Evolutionary conservation across 768 basidiomycete species (phyloP).

Genomic region (Podaxis pistillaris): DNA sequence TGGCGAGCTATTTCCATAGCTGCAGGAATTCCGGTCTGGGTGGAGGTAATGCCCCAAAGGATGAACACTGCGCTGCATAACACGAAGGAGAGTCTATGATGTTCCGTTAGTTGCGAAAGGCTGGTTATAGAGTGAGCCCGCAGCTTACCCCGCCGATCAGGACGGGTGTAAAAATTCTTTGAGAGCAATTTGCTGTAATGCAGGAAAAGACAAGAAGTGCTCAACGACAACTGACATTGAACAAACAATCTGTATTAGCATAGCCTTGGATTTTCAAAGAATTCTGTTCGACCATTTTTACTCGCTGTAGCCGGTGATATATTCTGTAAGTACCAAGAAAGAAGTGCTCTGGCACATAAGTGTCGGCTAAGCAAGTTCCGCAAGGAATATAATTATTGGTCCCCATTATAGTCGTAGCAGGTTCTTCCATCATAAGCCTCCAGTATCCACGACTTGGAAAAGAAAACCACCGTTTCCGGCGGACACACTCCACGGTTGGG

Average conservation of each 20-base stretch:
- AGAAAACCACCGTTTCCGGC: not conserved
- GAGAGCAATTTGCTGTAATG: not conserved
- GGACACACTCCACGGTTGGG: too few species aligned
- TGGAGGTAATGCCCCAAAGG: not conserved
- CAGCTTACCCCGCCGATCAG: conserved; percentile 7
- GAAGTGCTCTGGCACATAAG: too few species aligned
- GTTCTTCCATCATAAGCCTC: not conserved
- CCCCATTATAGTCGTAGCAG: too few species aligned
- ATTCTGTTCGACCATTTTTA: not conserved
- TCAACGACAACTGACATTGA: not conserved
- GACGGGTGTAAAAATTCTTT: not conserved
- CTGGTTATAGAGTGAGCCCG: not conserved
- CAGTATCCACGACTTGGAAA: not conserved
- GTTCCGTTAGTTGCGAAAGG: not conserved
- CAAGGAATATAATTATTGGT: too few species aligned
- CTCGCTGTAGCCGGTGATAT: not conserved
- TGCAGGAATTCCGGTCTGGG: not conserved
- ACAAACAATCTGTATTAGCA: not conserved
- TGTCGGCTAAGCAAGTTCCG: too few species aligned
- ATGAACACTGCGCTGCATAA: not conserved
- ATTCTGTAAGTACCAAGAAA: too few species aligned
- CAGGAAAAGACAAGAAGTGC: not conserved
- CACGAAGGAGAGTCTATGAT: not conserved
- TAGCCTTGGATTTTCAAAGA: not conserved
- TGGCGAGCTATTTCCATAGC: not conserved